A percentile compares a stretch with the other conserved stretches of the same genome.
These are phyloP conservation scores for Phytophthora tubulina DNA, from an alignment of 352 stramenopile genomes.

Conservation along the genomic window DNA sequence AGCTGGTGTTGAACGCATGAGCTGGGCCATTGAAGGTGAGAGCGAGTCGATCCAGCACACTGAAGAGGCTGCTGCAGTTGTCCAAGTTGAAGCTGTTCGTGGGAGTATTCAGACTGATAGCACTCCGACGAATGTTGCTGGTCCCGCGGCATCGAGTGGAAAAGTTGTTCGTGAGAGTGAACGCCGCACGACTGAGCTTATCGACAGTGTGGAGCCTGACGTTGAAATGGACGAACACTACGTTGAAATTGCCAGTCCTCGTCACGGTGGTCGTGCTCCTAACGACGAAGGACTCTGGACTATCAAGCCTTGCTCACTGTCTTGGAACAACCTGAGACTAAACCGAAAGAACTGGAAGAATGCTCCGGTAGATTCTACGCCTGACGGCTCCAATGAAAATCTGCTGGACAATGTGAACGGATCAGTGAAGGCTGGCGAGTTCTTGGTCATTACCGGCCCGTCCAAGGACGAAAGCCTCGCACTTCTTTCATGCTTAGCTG, in stretches of 20 bases:
- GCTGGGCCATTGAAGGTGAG: conserved; percentile 1
- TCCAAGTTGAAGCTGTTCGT: conserved; percentile 20
- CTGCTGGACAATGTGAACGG: conserved; percentile 64
- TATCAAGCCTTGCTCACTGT: conserved; percentile 36
- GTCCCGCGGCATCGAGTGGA: background rate
- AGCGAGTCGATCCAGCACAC: background rate
- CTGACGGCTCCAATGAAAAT: conserved; percentile 6
- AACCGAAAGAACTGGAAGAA: conserved; percentile 26
- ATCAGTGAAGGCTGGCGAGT: conserved; percentile 48
- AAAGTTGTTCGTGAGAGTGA: conserved; percentile 41
- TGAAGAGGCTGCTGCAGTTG: background rate
- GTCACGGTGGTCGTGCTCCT: conserved; percentile 1
- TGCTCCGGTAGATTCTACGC: background rate
- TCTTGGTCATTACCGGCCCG: conserved; percentile 72
- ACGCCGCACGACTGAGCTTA: conserved; percentile 42
- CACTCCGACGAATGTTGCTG: conserved; percentile 7
- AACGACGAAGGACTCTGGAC: conserved; percentile 14
- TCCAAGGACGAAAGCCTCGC: conserved; percentile 88
- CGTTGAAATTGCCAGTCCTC: conserved; percentile 37
- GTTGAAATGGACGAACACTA: conserved; percentile 42
- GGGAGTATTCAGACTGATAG: conserved; percentile 18
- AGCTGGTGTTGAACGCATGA: too few relatives aligned
- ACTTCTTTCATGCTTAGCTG: conserved; percentile 92
- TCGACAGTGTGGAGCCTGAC: conserved; percentile 41
- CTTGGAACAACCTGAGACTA: conserved; percentile 41